These are phyloP conservation scores for Boletus tomentosulus DNA, from an alignment of 768 basidiomycete species.

Conservation along the genomic window DNA sequence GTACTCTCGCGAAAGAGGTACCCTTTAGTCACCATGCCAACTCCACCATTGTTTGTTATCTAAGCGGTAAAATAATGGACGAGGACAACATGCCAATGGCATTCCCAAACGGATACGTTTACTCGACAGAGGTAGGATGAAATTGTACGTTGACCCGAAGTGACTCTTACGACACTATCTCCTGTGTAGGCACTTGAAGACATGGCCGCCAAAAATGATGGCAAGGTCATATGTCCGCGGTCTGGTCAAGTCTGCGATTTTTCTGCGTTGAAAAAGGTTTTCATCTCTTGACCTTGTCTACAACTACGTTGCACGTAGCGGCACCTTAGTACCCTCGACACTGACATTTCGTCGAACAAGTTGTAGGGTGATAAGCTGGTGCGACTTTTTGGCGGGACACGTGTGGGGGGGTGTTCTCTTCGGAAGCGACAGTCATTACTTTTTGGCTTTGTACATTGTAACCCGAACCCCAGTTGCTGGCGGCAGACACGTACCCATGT, in stretches of 20 bases:
- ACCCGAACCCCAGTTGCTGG: conserved; percentile 11
- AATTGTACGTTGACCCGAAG: conserved; percentile 3
- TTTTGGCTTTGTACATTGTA: conserved; percentile 12
- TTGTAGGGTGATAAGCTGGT: background rate
- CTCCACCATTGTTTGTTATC: conserved; percentile 89
- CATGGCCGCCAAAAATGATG: conserved; percentile 78
- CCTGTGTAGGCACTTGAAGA: conserved; percentile 70
- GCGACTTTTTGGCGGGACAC: conserved; percentile 8
- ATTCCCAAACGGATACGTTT: conserved; percentile 88
- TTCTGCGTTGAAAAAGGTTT: conserved; percentile 76
- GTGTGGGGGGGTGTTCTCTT: conserved; percentile 10
- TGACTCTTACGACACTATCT: conserved; percentile 11
- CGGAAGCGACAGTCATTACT: conserved; percentile 21
- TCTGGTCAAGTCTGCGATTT: conserved; percentile 64
- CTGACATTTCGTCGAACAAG: background rate
- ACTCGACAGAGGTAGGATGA: conserved; percentile 78
- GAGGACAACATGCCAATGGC: conserved; percentile 91
- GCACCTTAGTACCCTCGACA: background rate
- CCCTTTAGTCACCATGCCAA: conserved; percentile 93
- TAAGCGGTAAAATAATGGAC: conserved; percentile 93
- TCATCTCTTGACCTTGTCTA: conserved; percentile 62
- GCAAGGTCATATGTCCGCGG: conserved; percentile 80
- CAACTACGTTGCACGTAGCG: background rate
- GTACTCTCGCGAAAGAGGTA: conserved; percentile 76
- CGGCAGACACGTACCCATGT: conserved; percentile 12